Conservation (phyloP, 495 filamentous ascomycete genomes). For the Penicillium canescens region DNA sequence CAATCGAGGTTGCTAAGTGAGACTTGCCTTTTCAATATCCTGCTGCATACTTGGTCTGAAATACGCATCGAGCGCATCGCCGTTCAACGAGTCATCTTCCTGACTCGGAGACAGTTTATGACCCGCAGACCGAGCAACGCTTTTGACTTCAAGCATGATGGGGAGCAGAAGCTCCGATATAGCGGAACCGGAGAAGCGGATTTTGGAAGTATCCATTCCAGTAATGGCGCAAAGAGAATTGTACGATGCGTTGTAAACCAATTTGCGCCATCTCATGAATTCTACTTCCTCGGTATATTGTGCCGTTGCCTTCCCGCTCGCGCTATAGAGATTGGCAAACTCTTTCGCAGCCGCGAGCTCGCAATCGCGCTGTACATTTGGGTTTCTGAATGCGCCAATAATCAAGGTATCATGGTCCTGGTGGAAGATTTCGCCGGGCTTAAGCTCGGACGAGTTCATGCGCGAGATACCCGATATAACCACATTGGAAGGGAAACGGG, state of each 20-base stretch:
- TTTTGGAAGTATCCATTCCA: slow-evolving; percentile 44
- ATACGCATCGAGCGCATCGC: background rate
- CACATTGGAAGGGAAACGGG: no score
- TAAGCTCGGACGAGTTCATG: no score
- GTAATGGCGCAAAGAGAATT: slow-evolving; percentile 49
- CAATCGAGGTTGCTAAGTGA: no score
- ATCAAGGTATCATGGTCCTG: no score
- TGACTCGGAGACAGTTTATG: background rate
- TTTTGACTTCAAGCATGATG: background rate
- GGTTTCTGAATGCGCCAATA: no score
- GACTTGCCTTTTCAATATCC: no score
- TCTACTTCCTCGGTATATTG: background rate
- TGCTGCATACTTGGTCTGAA: background rate
- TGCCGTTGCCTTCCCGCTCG: background rate
- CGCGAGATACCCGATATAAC: no score
- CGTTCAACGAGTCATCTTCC: background rate
- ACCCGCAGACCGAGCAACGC: background rate
- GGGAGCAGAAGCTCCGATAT: slow-evolving; percentile 41
- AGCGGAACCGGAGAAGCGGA: slow-evolving; percentile 38
- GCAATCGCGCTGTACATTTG: no score
- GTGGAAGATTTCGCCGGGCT: no score
- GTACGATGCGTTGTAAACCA: slow-evolving; percentile 50
- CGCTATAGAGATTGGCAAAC: background rate
- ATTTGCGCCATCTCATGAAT: slow-evolving; percentile 28
- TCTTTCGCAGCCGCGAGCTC: no score